Base-by-base conservation (phyloP, 2,329 filamentous ascomycete genomes). In the Nigrospora osmanthi region DNA sequence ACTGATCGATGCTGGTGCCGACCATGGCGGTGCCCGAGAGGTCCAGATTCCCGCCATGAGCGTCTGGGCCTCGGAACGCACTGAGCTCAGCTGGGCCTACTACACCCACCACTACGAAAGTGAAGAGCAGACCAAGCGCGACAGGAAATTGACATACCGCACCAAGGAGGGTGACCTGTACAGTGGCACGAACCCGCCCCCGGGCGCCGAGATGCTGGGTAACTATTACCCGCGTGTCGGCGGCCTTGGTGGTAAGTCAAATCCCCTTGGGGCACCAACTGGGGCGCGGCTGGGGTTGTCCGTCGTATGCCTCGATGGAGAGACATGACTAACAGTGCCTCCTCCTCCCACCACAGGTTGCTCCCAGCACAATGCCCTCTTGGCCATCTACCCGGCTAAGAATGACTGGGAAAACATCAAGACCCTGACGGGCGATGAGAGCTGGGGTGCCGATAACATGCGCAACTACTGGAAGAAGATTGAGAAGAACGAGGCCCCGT, bases 371-470 rank as follows among this genome's bases (percentile, higher is more conserved):
- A 80, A 82, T 38, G 79, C 78, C 7, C 60, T 81, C 38, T 74
- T 84, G 40, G 69, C 73, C 14, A 66, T 82, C 23, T 73, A 79
- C 47, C 80, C 81, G 0, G 71, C 78, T 46, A 67, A 75, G 39
- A 73, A 70, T 28, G 81, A 85, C 58, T 85, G 76, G 62, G 67
- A 80, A 38, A 62, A 74, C 52, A 75, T 85, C 45, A 72, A 71
- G 4, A 59, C 62, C 12, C 54, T 83, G 28, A 85, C 81, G 2
- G 79, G 80, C 4, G 81, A 85, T 52, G 52, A 60, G 2, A 76
- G 75, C 0, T 85, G 81, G 80, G 61, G 65, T 0, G 66, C 78
- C 0, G 62, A 66, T 6, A 78, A 78, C 48, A 83, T 85, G 79
- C 69, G 78, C 47, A 65, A 71, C 49, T 81, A 82, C 60, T 78